Percentiles rank a stretch among this genome's conserved stretches.
phyloP scores from a whole-genome alignment of 1,139 yeast genomes.

The Candida pseudoviswanathii region DNA sequence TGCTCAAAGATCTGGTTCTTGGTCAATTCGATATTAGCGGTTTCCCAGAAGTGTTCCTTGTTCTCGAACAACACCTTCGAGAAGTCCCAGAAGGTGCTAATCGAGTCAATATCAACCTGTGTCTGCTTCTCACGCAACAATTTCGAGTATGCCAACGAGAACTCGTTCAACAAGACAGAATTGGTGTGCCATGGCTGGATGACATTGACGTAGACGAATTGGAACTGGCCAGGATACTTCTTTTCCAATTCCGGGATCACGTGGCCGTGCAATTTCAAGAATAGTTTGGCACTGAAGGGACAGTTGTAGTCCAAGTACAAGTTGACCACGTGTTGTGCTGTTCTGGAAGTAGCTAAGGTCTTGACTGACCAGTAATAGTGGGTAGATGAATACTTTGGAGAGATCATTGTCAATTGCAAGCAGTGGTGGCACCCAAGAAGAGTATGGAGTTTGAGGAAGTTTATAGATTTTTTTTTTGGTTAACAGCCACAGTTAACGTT shows the following conservation, averaged over 20 bases:
- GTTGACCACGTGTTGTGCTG: conserved; percentile 38
- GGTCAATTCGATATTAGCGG: conserved; percentile 53
- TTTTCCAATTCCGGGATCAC: conserved; percentile 57
- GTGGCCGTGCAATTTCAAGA: conserved; percentile 51
- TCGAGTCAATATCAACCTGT: conserved; percentile 21
- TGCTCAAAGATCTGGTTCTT: conserved; percentile 60
- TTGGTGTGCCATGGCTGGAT: conserved; percentile 89
- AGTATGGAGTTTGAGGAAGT: background rate
- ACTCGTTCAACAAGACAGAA: conserved; percentile 69
- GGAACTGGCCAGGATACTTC: conserved; percentile 52
- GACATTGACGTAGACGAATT: conserved; percentile 63
- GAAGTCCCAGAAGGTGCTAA: conserved; percentile 60
- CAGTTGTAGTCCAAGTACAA: conserved; percentile 80
- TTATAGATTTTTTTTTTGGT: background rate
- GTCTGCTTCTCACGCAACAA: conserved; percentile 45
- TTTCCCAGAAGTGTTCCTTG: conserved; percentile 61
- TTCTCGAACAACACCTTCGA: conserved; percentile 56
- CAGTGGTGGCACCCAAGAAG: background rate
- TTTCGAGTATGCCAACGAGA: conserved; percentile 66
- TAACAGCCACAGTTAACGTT: background rate
- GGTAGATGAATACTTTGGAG: conserved; percentile 44
- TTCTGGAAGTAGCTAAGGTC: conserved; percentile 20
- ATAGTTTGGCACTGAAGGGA: conserved; percentile 70
- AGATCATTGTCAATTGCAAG: conserved; percentile 26
- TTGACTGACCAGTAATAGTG: conserved; percentile 34